Evolutionary conservation across 345 rosid genomes (phyloP).

Genomic region (Dipteronia sinensis): DNA sequence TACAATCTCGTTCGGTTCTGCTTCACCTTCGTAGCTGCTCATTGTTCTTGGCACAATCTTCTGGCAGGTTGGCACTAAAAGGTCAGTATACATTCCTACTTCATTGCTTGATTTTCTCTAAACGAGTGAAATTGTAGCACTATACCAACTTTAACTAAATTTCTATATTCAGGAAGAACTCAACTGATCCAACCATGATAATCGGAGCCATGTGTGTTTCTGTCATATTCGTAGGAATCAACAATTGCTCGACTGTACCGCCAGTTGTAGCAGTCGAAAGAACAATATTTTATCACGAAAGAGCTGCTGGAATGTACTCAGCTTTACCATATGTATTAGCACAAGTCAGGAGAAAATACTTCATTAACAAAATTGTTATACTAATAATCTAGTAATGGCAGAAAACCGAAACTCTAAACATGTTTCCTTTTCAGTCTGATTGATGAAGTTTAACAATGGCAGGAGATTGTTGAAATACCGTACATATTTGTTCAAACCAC

Average conservation of each 20-base stretch:
- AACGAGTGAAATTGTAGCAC: conserved; percentile 38
- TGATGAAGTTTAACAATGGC: too few relatives aligned
- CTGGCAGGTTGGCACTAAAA: conserved; percentile 31
- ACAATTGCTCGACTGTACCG: too few relatives aligned
- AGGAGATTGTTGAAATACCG: too few relatives aligned
- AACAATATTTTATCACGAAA: too few relatives aligned
- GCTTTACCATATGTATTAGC: conserved; percentile 21
- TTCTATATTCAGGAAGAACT: neutral
- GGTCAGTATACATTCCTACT: neutral
- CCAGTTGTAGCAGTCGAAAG: too few relatives aligned
- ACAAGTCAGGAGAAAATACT: conserved; percentile 37
- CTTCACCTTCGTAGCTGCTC: conserved; percentile 41
- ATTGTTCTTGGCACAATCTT: conserved; percentile 47
- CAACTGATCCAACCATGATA: conserved; percentile 14
- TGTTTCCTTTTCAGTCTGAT: too few relatives aligned
- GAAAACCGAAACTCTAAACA: too few relatives aligned
- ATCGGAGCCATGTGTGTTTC: conserved; percentile 53
- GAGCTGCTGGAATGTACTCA: too few relatives aligned
- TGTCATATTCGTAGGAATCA: conserved; percentile 47
- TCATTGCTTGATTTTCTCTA: neutral
- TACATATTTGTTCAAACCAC: too few relatives aligned
- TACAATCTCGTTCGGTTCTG: conserved; percentile 44
- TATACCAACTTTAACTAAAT: too few relatives aligned
- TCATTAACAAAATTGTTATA: neutral
- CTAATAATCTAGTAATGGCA: too few relatives aligned